phyloP scores from a whole-genome alignment of 768 basidiomycete species.

The Lyophyllum semitale region DNA sequence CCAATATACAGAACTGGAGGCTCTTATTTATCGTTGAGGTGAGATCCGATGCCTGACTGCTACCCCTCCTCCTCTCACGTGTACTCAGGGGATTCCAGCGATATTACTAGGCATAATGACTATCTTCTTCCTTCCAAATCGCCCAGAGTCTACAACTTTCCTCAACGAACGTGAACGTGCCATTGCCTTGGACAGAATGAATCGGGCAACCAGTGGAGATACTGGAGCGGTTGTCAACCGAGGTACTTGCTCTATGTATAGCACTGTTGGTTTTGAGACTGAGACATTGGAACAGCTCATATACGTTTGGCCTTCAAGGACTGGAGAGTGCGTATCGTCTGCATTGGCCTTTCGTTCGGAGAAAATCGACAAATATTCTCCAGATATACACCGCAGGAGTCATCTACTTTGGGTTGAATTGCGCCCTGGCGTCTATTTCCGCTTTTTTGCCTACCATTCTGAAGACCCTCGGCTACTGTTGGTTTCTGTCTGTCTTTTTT shows the following conservation, averaged over 20 bases:
- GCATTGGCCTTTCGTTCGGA: background rate
- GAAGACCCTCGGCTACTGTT: conserved; percentile 70
- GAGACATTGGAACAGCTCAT: conserved; percentile 45
- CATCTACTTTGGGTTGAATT: conserved; percentile 79
- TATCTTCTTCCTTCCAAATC: conserved; percentile 60
- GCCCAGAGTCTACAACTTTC: conserved; percentile 69
- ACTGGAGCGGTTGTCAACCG: conserved; percentile 64
- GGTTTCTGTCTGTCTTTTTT: conserved; percentile 24
- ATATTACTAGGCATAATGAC: conserved; percentile 61
- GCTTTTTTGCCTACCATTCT: conserved; percentile 87
- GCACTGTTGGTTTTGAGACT: background rate
- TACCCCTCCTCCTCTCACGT: background rate
- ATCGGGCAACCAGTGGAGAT: conserved; percentile 67
- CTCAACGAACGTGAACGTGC: conserved; percentile 55
- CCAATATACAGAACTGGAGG: conserved; percentile 54
- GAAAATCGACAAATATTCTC: background rate
- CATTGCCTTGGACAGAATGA: conserved; percentile 68
- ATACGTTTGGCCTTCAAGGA: conserved; percentile 64
- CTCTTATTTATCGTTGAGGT: conserved; percentile 78
- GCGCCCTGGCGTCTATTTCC: conserved; percentile 75
- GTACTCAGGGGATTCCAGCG: conserved; percentile 61
- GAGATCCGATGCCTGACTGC: background rate
- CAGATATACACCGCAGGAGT: conserved; percentile 68
- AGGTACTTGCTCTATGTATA: conserved; percentile 32
- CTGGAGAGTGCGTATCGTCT: conserved; percentile 57